phyloP scores from a whole-genome alignment of 345 rosid genomes.

The Euphorbia tirucalli region DNA sequence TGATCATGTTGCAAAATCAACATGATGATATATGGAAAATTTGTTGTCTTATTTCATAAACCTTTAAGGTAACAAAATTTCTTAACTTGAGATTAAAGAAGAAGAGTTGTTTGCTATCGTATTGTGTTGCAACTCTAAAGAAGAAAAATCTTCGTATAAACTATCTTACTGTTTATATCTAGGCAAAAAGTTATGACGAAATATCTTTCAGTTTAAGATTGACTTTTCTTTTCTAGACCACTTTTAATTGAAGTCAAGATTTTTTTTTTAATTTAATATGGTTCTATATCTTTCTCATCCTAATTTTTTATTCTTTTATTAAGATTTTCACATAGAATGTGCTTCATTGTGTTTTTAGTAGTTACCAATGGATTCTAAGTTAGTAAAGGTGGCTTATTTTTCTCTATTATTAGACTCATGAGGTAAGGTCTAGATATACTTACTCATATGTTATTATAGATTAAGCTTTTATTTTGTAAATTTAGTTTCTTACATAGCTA shows the following conservation, averaged over 20 bases:
- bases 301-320: neutral
- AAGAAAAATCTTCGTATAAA: neutral
- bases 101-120: neutral
- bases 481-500: neutral
- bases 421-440: conserved; percentile 42
- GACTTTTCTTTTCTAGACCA: no score
- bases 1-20: no score
- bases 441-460: neutral
- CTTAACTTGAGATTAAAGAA: neutral
- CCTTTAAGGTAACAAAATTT: no score
- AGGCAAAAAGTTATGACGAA: no score
- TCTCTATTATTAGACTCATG: conserved; percentile 58
- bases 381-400: conserved; percentile 76
- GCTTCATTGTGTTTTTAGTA: conserved; percentile 27
- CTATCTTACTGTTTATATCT: neutral
- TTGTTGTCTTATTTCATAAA: no score
- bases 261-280: neutral
- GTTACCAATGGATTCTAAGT: conserved; percentile 60
- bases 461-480: neutral
- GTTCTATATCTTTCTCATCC: neutral
- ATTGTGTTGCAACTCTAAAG: neutral
- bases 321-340: neutral
- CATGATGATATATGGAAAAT: no score
- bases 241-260: no score
- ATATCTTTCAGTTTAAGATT: no score